Evolutionary conservation across 2,329 filamentous ascomycete species (phyloP), one percentile per base, ranked within the genome.

Genomic region (Aspergillus oerlinghausenensis): DNA sequence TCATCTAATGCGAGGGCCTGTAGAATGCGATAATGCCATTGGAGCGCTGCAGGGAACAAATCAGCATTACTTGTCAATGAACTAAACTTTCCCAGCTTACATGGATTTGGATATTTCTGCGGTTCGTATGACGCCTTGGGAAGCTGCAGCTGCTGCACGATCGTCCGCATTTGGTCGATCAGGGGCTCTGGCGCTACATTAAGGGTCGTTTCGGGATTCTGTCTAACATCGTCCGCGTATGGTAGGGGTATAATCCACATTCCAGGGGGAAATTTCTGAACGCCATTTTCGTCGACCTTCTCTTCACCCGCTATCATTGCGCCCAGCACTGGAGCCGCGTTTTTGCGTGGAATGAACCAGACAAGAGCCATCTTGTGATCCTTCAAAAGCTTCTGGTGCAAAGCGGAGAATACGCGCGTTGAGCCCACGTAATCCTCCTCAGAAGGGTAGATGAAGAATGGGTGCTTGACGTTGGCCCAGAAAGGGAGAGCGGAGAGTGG

Each of bases 11-110:
- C 94, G 56, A 97, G 82, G 6, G 90, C 88, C 74, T 99, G 94
- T 0, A 99, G 78, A 49, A 99, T 96, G 60, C 86, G 88, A 79
- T 97, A 99, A 76, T 97, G 94, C 92, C 93, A 99, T 75, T 99
- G 94, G 25, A 99, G 80, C 8, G 89, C 84, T 69, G 51, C 5
- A 14, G n/a, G 14, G 17, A 4, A 7, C 29, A 38, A 38, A 61
- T 61, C 43, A 51, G 29, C 32, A 40, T n/a, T n/a, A 1, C 21
- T 3, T 7, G 8, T 17, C 21, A 28, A 4, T 17, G 11, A 23
- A 1, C 0, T n/a, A 9, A n/a, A 42, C 43, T 7, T 40, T 2
- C 25, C 11, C 42, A 32, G 50, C 74, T 60, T 65, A 76, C 77
- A 70, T 9, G 92, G 92, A 60, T 99, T 99, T 0, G 94, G 90